These are phyloP conservation scores for Begonia masoniana DNA, from an alignment of 306 rosid genomes.

Conservation along the genomic window DNA sequence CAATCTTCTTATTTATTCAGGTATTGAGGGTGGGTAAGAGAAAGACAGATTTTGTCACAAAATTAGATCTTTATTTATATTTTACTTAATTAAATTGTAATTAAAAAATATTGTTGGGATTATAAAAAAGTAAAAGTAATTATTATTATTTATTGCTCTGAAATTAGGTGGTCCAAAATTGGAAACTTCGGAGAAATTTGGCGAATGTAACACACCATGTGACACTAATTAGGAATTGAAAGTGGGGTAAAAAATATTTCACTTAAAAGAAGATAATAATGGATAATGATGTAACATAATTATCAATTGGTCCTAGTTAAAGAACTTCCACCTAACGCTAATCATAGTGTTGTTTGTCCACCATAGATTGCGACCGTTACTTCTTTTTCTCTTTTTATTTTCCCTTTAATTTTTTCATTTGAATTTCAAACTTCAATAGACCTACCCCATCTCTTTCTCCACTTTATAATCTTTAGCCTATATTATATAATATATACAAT, in stretches of 20 bases:
- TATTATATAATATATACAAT: too few species aligned
- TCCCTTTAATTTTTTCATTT: slow-evolving; percentile 25
- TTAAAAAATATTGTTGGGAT: too few species aligned
- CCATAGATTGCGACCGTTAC: slow-evolving; percentile 11
- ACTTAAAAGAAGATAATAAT: not conserved
- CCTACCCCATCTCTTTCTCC: too few species aligned
- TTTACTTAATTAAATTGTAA: not conserved
- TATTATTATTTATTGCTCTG: too few species aligned
- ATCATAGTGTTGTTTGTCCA: slow-evolving; percentile 25
- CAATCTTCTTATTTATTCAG: too few species aligned
- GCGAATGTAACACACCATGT: not conserved
- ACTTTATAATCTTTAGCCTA: too few species aligned
- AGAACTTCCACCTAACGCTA: slow-evolving; percentile 36
- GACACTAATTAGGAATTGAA: not conserved
- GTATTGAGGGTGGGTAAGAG: too few species aligned
- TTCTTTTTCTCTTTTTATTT: slow-evolving; percentile 11
- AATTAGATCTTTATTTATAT: not conserved
- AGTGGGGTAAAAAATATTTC: not conserved
- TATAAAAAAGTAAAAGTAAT: too few species aligned
- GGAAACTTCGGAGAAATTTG: not conserved
- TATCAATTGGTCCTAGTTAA: slow-evolving; percentile 25
- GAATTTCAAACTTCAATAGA: not conserved
- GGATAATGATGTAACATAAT: slow-evolving; percentile 18
- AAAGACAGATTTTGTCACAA: not conserved
- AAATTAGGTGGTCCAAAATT: not conserved